phyloP scores from a whole-genome alignment of 1,284 basidiomycete genomes.

The Cryptococcus sp. region DNA sequence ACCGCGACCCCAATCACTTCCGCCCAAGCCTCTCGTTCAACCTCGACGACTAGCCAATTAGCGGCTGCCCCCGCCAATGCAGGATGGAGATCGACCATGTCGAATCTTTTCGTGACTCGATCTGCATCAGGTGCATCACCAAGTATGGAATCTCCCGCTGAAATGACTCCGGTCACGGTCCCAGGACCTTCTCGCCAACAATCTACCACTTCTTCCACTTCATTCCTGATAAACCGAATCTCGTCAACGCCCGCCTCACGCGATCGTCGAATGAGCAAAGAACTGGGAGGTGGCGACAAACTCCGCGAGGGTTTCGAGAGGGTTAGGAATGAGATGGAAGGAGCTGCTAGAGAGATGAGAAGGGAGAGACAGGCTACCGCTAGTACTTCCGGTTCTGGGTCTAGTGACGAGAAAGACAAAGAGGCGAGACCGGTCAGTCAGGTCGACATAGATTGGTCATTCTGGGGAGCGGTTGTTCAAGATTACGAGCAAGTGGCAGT shows the following conservation, averaged over 20 bases:
- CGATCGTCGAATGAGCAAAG: constrained; percentile 35
- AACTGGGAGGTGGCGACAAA: constrained; percentile 30
- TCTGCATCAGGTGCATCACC: constrained; percentile 8
- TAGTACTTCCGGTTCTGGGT: constrained; percentile 46
- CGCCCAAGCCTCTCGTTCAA: constrained; percentile 4
- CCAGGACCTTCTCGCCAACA: constrained; percentile 1
- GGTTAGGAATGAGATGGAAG: constrained; percentile 44
- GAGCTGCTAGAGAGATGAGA: constrained; percentile 44
- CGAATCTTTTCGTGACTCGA: constrained; percentile 14
- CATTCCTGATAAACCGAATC: constrained; percentile 24
- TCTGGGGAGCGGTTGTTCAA: constrained; percentile 93
- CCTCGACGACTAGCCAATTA: constrained; percentile 5
- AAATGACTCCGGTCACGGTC: not conserved
- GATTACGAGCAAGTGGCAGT: constrained; percentile 83
- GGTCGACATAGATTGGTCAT: constrained; percentile 58
- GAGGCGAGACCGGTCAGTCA: not conserved
- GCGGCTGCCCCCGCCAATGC: constrained; percentile 2
- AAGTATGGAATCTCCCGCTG: not conserved
- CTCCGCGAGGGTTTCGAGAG: constrained; percentile 44
- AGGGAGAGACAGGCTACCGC: constrained; percentile 61
- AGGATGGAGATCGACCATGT: constrained; percentile 37
- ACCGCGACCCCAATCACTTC: not conserved
- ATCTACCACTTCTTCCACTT: constrained; percentile 6
- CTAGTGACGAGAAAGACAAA: constrained; percentile 33
- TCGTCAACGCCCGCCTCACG: constrained; percentile 29